phyloP scores from a whole-genome alignment of 352 stramenopile species.

The Globisporangium perplexum region DNA sequence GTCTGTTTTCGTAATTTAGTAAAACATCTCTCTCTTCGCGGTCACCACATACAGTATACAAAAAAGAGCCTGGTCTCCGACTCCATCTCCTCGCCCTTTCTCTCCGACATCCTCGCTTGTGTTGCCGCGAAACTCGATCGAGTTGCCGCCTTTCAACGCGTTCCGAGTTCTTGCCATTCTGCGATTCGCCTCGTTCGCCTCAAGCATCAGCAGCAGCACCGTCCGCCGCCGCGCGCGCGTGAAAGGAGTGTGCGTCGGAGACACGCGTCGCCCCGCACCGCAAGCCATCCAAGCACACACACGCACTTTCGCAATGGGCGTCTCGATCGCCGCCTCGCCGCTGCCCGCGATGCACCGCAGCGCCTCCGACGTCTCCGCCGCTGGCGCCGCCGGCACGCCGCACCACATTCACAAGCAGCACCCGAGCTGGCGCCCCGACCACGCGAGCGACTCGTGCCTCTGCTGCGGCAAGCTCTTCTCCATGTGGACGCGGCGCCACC shows the following conservation, averaged over 20 bases:
- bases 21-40: too few species aligned
- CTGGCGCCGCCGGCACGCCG: background rate
- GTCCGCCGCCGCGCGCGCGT: too few species aligned
- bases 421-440: slow-evolving; percentile 65
- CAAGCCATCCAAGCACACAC: background rate
- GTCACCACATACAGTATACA: too few species aligned
- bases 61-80: background rate
- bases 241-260: background rate
- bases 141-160: too few species aligned
- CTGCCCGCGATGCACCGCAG: slow-evolving; percentile 5
- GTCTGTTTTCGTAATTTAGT: too few species aligned
- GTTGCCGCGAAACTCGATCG: too few species aligned
- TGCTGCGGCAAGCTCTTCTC: slow-evolving; percentile 68
- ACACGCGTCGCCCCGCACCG: slow-evolving; percentile 1
- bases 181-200: slow-evolving; percentile 3
- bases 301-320: slow-evolving; percentile 1
- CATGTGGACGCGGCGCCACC: slow-evolving; percentile 66
- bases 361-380: background rate
- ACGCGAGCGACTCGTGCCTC: slow-evolving; percentile 60
- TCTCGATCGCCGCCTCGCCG: slow-evolving; percentile 6
- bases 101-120: too few species aligned
- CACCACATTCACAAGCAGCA: slow-evolving; percentile 9
- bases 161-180: background rate
- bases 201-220: background rate
- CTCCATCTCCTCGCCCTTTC: background rate